These are phyloP conservation scores for Blastosporella zonata DNA, from an alignment of 1,284 basidiomycete genomes.

Conservation along the genomic window DNA sequence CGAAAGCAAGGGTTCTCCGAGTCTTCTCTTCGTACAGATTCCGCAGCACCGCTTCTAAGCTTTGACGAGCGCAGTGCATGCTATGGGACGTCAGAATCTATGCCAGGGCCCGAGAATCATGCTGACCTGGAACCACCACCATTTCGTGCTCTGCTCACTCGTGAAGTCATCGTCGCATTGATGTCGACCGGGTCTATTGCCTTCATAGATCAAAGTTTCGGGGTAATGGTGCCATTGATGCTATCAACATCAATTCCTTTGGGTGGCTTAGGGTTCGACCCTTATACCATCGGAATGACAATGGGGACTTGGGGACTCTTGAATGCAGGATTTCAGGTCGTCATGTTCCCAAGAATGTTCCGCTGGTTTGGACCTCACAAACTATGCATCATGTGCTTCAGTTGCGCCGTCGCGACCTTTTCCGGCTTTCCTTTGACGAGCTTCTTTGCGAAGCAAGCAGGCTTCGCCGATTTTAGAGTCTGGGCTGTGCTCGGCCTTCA, in stretches of 20 bases:
- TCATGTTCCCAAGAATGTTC: conserved; percentile 25
- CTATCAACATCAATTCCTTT: conserved; percentile 28
- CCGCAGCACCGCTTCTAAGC: conserved; percentile 7
- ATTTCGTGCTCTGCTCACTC: conserved; percentile 20
- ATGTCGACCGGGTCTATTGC: conserved; percentile 21
- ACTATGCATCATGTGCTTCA: conserved; percentile 20
- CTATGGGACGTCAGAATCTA: conserved; percentile 5
- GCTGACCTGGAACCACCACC: conserved; percentile 12
- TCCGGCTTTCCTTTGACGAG: conserved; percentile 24
- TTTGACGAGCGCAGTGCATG: neutral
- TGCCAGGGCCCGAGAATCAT: neutral
- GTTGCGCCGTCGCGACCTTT: conserved; percentile 19
- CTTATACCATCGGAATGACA: conserved; percentile 32
- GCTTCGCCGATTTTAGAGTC: conserved; percentile 19
- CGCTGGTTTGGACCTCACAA: conserved; percentile 24
- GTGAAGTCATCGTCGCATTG: conserved; percentile 20
- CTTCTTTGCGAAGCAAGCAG: conserved; percentile 22
- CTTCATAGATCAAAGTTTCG: conserved; percentile 28
- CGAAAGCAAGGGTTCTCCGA: neutral
- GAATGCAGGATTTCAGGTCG: conserved; percentile 28
- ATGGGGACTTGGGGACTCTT: conserved; percentile 27
- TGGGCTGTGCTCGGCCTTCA: conserved; percentile 21
- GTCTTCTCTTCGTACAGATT: neutral
- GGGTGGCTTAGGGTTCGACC: conserved; percentile 30
- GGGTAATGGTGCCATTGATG: conserved; percentile 31